Evolutionary conservation across 805 yeast genomes (phyloP), one percentile per base, ranked within the genome.

Genomic region (Kodamaea neixiangensis): DNA sequence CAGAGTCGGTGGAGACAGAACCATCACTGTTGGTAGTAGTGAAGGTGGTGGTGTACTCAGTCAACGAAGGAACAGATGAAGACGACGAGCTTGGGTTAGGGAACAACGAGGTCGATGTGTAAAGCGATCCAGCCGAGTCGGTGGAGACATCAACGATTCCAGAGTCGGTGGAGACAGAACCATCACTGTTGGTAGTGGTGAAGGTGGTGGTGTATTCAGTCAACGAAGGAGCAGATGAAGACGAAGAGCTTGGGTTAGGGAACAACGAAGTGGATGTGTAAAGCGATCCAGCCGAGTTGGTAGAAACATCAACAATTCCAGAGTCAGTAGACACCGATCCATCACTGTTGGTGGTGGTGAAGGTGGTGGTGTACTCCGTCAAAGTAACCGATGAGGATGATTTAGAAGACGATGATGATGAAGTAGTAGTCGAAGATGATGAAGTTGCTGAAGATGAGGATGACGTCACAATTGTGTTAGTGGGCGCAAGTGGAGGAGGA

Each of bases 91-190:
- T 9, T 17, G 25, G 17, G 6, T 15, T 17, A 17, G 39, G 19
- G 35, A 34, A 14, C 45, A 51, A 48, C 40, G 54, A 48, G 5
- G 61, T 55, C 14, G 54, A 46, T 17, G 61, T 58, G 44, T 47
- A 44, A 41, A 52, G 50, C 3, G 38, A n/a, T 37, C 63, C 64
- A 21, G 34, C 50, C 3, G 59, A 44, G 46, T 60, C 46, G 29
- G 63, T 56, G 13, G 60, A 52, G 7, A 57, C 58, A 40, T 54
- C 43, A 44, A 56, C 60, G 11, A 46, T 59, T 35, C 61, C 63
- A 7, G 62, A 52, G 15, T 57, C 57, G 9, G 64, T 62, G 7
- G 49, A 38, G 18, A 47, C 31, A 19, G 48, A 21, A 9, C 63
- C 63, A 47, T 53, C 55, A 14, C 56, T 21, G 40, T 52, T 47